A percentile compares a stretch with the other conserved stretches of the same genome.
Evolutionary conservation across 2,329 filamentous ascomycete genomes (phyloP).

Genomic region (Graphilbum ipis-grandicollis): DNA sequence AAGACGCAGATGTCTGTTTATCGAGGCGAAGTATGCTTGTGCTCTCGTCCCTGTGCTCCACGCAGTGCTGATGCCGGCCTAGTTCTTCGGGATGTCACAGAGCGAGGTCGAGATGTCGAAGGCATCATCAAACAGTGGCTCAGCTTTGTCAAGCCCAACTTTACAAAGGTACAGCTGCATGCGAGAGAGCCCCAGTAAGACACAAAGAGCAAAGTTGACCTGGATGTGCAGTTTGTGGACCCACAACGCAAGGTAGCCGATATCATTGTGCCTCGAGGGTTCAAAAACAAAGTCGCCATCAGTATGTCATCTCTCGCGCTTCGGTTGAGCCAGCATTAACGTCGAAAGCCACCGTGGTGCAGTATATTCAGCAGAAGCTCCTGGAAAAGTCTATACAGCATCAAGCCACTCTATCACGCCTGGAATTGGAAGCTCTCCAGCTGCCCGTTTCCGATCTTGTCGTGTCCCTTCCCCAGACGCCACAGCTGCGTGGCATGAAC

Average conservation of each 20-base stretch:
- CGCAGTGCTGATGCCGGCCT: neutral
- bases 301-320: slow-evolving; percentile 24
- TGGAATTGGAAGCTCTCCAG: slow-evolving; percentile 56
- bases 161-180: slow-evolving; percentile 47
- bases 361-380: slow-evolving; percentile 79
- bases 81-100: slow-evolving; percentile 77
- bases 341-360: slow-evolving; percentile 67
- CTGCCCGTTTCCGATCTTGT: slow-evolving; percentile 61
- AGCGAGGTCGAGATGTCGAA: slow-evolving; percentile 79
- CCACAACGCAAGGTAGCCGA: slow-evolving; percentile 86
- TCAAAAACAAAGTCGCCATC: slow-evolving; percentile 89
- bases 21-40: slow-evolving; percentile 56
- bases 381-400: slow-evolving; percentile 74
- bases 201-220: too few relatives aligned
- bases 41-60: neutral
- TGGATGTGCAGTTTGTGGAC: slow-evolving; percentile 52
- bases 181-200: too few relatives aligned
- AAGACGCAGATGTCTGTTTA: slow-evolving; percentile 84
- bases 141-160: slow-evolving; percentile 88
- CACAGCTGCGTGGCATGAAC: slow-evolving; percentile 74
- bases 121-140: slow-evolving; percentile 99
- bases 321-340: neutral
- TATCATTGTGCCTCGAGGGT: slow-evolving; percentile 84
- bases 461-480: slow-evolving; percentile 54
- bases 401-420: slow-evolving; percentile 56